Evolutionary conservation across 345 rosid species (phyloP), one percentile per base, ranked within the genome.

Genomic region (Trapa bicornis): DNA sequence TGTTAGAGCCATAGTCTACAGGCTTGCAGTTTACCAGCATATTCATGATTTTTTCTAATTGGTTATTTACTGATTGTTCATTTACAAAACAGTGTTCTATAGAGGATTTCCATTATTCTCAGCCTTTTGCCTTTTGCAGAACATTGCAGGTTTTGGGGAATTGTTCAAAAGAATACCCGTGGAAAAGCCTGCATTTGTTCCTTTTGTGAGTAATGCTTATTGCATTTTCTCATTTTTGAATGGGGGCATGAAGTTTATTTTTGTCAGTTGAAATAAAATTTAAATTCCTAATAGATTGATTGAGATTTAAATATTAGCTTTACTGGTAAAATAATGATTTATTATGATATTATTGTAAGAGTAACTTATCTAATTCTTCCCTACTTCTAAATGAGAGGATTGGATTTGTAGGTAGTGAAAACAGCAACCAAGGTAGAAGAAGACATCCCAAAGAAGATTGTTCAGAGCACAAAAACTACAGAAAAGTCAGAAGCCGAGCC

Each of bases 141-240:
- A 68, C 75, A 80, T 72, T 70, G 87, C 81, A 74, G 78, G 69
- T 64, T 74, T 83, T 68, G 78, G 80, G 68, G 69, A 82, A 47
- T 68, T 80, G 71, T 82, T 88, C 74, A 81, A 68, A 66, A 84
- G 76, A 69, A 74, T 93, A 70, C 52, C 67, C 58, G 42, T 86
- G 60, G 76, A 88, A 76, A 82, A 88, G 82, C 73, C 83, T 53
- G 71, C 35, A 66, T 87, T 90, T 76, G 84, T 79, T 67, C 85
- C 85, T 66, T 82, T 63, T 65, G 96, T 90, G 71, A 84, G 71
- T 71, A 75, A 37, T 39, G 37, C 64, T 6, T 41, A 61, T 67
- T 66, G 50, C 33, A 66, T 8, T 37, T 45, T 48, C 50, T 37
- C 37, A 64, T 67, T 61, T 68, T 61, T 45, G 57, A 50, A 65